Conservation (phyloP, 768 basidiomycete genomes). For the Rhodosporidiobolus odoratus region DNA sequence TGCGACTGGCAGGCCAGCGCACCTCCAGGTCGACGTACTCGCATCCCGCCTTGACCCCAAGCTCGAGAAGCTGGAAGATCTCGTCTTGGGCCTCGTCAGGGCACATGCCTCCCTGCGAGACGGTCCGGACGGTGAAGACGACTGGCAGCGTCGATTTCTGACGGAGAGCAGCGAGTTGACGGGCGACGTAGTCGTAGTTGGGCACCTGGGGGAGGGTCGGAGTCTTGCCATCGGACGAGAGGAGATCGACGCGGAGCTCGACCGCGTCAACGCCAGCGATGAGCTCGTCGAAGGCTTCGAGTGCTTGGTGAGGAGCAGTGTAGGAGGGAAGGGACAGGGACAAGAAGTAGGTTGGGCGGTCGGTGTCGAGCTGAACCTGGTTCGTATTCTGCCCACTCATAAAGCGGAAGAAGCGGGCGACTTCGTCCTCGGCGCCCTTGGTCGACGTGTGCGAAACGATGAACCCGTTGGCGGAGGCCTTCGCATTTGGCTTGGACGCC, state of each 20-base stretch:
- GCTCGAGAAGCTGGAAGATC: conserved; percentile 66
- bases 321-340: conserved; percentile 76
- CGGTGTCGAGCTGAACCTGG: conserved; percentile 45
- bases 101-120: conserved; percentile 84
- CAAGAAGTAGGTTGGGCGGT: conserved; percentile 80
- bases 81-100: conserved; percentile 69
- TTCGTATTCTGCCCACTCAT: conserved; percentile 70
- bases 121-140: conserved; percentile 83
- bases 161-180: conserved; percentile 73
- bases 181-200: conserved; percentile 64
- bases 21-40: conserved; percentile 93
- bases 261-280: conserved; percentile 81
- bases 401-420: conserved; percentile 80
- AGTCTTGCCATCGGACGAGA: conserved; percentile 53
- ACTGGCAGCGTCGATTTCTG: conserved; percentile 74
- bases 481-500: conserved; percentile 11
- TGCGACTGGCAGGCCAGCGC: conserved; percentile 60
- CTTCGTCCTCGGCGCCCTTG: conserved; percentile 53
- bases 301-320: conserved; percentile 50
- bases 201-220: conserved; percentile 58
- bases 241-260: conserved; percentile 87
- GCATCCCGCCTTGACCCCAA: conserved; percentile 74
- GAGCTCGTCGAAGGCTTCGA: conserved; percentile 65
- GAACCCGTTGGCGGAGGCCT: conserved; percentile 32
- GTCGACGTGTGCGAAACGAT: conserved; percentile 28